Evolutionary conservation across 805 yeast species (phyloP).

Genomic region (Wickerhamomyces rabaulensis): DNA sequence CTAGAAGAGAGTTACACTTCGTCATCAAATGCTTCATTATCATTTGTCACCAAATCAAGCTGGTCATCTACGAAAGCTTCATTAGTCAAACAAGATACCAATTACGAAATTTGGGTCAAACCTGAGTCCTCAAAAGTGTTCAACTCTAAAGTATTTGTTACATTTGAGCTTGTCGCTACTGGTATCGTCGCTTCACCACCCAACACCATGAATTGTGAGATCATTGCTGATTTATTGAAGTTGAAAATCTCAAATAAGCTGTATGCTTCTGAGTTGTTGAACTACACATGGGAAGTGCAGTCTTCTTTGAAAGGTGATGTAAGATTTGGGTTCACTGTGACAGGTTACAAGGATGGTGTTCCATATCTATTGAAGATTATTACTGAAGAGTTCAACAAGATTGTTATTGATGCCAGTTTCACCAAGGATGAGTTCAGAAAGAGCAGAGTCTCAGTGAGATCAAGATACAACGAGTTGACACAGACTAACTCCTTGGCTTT

Average conservation of each 20-base stretch:
- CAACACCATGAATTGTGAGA: constrained; percentile 45
- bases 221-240: constrained; percentile 45
- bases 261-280: constrained; percentile 51
- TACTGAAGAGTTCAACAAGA: constrained; percentile 25
- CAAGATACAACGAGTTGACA: constrained; percentile 39
- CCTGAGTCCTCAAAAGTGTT: constrained; percentile 26
- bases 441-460: constrained; percentile 43
- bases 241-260: constrained; percentile 33
- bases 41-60: constrained; percentile 28
- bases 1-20: constrained; percentile 21
- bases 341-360: constrained; percentile 46
- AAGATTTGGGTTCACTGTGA: constrained; percentile 44
- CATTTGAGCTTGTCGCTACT: constrained; percentile 40
- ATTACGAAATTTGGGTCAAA: constrained; percentile 50
- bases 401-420: constrained; percentile 13
- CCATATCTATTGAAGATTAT: constrained; percentile 29
- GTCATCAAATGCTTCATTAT: constrained; percentile 28
- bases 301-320: constrained; percentile 52
- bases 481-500: constrained; percentile 41
- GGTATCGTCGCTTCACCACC: constrained; percentile 28
- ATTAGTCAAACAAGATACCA: constrained; percentile 28
- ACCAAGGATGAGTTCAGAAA: constrained; percentile 35
- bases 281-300: constrained; percentile 50
- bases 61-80: constrained; percentile 28
- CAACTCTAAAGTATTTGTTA: constrained; percentile 32